Conservation (phyloP, 2,329 filamentous ascomycete species). For the Ceratocystis harringtonii region DNA sequence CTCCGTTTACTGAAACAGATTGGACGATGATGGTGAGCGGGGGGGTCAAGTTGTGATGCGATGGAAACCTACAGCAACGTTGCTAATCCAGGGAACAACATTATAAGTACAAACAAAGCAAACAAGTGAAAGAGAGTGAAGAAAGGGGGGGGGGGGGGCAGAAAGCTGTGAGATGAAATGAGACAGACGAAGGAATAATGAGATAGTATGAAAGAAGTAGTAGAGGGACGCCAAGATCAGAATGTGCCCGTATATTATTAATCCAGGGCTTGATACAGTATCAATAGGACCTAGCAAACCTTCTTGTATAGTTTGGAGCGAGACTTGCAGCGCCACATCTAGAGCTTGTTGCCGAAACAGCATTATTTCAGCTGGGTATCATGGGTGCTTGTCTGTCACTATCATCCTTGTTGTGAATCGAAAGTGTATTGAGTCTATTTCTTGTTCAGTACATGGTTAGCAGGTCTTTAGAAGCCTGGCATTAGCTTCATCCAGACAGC, state of each 20-base stretch:
- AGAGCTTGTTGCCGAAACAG: background rate
- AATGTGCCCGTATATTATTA: background rate
- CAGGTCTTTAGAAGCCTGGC: too few species aligned
- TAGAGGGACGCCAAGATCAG: background rate
- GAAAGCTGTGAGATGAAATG: background rate
- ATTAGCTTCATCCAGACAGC: too few species aligned
- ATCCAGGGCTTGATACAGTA: background rate
- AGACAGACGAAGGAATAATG: background rate
- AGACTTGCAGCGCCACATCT: background rate
- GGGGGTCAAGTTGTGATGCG: conserved; percentile 49
- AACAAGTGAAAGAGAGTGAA: too few species aligned
- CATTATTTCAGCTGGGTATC: background rate
- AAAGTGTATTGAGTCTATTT: background rate
- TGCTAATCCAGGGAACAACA: background rate
- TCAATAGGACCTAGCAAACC: background rate
- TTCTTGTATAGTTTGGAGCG: background rate
- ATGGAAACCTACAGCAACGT: background rate
- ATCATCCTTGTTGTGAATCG: background rate
- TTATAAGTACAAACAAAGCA: background rate
- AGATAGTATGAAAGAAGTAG: background rate
- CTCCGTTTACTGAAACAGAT: conserved; percentile 48
- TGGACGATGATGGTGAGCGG: conserved; percentile 56
- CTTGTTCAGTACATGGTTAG: too few species aligned
- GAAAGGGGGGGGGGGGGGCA: background rate
- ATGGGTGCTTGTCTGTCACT: background rate